A percentile compares a stretch with the other conserved stretches of the same genome.
These are phyloP conservation scores for Gentiana dahurica DNA, from an alignment of 257 asterid species.

Conservation along the genomic window DNA sequence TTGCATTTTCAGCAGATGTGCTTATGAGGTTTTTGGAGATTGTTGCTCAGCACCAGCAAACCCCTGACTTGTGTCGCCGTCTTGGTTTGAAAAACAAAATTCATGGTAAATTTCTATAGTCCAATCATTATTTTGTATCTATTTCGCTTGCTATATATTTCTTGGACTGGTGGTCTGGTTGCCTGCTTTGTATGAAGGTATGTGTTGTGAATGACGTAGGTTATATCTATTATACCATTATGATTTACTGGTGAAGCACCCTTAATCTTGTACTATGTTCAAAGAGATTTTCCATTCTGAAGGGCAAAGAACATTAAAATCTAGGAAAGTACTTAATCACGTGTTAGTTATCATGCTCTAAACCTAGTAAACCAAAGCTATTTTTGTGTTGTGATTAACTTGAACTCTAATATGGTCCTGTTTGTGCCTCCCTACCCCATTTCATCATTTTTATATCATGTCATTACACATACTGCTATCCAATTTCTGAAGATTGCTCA, in stretches of 20 bases:
- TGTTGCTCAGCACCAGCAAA: constrained; percentile 17
- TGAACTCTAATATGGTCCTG: background rate
- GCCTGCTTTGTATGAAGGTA: background rate
- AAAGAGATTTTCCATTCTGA: too few relatives aligned
- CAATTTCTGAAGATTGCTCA: too few relatives aligned
- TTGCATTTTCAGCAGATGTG: constrained; percentile 25
- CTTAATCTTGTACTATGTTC: too few relatives aligned
- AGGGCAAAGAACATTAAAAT: too few relatives aligned
- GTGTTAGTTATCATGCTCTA: too few relatives aligned
- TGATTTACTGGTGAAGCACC: too few relatives aligned
- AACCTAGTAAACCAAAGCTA: too few relatives aligned
- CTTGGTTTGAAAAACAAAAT: constrained; percentile 18
- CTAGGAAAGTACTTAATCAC: too few relatives aligned
- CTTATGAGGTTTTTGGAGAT: constrained; percentile 17
- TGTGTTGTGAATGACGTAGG: background rate
- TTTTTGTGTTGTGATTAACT: background rate
- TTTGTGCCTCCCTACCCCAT: too few relatives aligned
- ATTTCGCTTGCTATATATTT: background rate
- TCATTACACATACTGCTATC: too few relatives aligned
- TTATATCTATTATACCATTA: too few relatives aligned
- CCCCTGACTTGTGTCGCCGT: constrained; percentile 11
- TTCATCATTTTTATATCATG: too few relatives aligned
- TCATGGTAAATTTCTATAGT: constrained; percentile 9
- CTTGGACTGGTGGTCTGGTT: background rate
- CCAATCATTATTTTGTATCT: background rate